A percentile compares a stretch with the other conserved stretches of the same genome.
Conservation (phyloP, 306 rosid genomes). For the Prunus mume region DNA sequence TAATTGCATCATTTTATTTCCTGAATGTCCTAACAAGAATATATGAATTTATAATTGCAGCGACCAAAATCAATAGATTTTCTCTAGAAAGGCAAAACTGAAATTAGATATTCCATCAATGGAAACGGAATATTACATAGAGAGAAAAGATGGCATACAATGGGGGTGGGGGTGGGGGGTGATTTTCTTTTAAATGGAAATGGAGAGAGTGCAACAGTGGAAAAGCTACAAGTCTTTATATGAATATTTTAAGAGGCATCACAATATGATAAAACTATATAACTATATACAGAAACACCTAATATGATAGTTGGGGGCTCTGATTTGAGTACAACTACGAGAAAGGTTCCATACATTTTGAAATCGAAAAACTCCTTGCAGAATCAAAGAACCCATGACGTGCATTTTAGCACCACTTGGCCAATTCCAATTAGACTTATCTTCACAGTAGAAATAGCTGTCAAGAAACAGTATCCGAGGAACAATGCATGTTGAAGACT, state of each 20-base stretch:
- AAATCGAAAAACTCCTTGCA: conserved; percentile 62
- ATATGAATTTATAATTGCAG: background rate
- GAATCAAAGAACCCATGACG: conserved; percentile 79
- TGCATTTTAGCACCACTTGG: conserved; percentile 56
- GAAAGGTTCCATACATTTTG: conserved; percentile 33
- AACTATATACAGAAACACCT: background rate
- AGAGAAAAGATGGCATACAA: background rate
- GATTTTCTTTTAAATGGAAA: background rate
- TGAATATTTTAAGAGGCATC: background rate
- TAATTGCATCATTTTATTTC: background rate
- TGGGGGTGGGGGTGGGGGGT: background rate
- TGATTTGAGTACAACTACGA: background rate
- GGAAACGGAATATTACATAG: background rate
- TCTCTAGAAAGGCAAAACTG: background rate
- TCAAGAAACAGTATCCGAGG: conserved; percentile 84
- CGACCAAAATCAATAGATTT: background rate
- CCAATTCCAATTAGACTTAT: conserved; percentile 79
- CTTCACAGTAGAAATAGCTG: conserved; percentile 55
- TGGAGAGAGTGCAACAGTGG: background rate
- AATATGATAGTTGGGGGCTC: background rate
- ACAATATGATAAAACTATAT: background rate
- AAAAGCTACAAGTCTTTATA: background rate
- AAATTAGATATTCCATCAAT: background rate
- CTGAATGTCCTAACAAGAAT: background rate
- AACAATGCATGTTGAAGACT: conserved; percentile 60